Percentiles rank a stretch among this genome's conserved stretches.
phyloP scores from a whole-genome alignment of 208 protist species.

The Histomonas meleagridis region DNA sequence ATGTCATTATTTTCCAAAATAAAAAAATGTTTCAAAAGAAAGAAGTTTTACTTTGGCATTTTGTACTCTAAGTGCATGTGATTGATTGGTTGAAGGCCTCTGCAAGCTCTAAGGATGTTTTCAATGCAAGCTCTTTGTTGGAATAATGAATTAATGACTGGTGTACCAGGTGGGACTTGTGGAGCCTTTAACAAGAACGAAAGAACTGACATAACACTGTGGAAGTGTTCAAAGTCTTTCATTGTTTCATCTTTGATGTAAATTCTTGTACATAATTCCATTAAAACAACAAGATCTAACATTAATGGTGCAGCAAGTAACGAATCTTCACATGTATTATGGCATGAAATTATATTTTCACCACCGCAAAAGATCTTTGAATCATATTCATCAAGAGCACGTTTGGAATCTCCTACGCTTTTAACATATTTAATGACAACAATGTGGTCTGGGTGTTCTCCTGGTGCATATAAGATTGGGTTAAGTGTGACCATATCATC shows the following conservation, averaged over 20 bases:
- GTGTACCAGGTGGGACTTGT: conserved; percentile 69
- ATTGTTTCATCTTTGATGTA: conserved; percentile 44
- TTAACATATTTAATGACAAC: conserved; percentile 95
- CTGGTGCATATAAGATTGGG: conserved; percentile 66
- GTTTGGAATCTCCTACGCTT: conserved; percentile 86
- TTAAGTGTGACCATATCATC: conserved; percentile 94
- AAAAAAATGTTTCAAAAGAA: too few species aligned
- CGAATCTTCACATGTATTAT: conserved; percentile 96
- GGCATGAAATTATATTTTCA: conserved; percentile 66
- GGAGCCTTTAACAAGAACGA: conserved; percentile 57
- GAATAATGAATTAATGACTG: conserved; percentile 90
- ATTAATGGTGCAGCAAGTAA: conserved; percentile 91
- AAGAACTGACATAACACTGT: neutral
- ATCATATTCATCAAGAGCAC: conserved; percentile 93
- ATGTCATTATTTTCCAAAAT: too few species aligned
- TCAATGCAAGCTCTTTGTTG: conserved; percentile 77
- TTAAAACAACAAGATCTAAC: conserved; percentile 84
- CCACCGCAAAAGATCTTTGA: conserved; percentile 93
- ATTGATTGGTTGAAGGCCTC: conserved; percentile 77
- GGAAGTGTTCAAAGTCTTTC: conserved; percentile 8
- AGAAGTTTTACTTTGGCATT: conserved; percentile 9
- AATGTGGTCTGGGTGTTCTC: conserved; percentile 85
- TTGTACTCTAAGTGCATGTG: conserved; percentile 50
- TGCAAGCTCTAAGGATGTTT: conserved; percentile 79
- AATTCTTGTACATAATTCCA: conserved; percentile 81